Evolutionary conservation across 2,329 filamentous ascomycete species (phyloP).

Genomic region (Gaeumannomyces sp.): DNA sequence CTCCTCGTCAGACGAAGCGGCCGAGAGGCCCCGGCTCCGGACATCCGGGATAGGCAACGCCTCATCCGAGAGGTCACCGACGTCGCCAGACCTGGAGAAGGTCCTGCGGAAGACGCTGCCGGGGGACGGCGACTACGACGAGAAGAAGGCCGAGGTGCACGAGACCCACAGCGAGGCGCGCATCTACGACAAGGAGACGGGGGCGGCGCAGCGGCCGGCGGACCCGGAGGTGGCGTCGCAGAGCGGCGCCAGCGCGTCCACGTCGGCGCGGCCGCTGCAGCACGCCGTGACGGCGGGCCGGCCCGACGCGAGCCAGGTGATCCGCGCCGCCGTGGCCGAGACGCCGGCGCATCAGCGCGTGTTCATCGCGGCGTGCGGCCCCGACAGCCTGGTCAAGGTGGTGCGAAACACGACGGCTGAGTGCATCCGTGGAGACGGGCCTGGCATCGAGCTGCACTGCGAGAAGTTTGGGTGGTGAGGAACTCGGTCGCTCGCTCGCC

Average conservation of each 20-base stretch:
- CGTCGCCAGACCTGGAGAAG: constrained; percentile 18
- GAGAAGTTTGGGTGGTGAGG: constrained; percentile 42
- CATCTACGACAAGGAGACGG: constrained; percentile 13
- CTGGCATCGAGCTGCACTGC: constrained; percentile 44
- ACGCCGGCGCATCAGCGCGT: constrained; percentile 30
- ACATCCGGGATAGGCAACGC: background rate
- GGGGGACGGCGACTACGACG: constrained; percentile 4
- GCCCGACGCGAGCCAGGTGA: constrained; percentile 33
- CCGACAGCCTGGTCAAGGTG: constrained; percentile 34
- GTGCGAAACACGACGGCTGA: constrained; percentile 39
- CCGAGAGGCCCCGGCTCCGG: constrained; percentile 12
- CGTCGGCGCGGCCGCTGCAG: constrained; percentile 12
- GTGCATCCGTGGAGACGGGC: constrained; percentile 36
- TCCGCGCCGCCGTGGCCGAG: constrained; percentile 30
- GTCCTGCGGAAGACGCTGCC: constrained; percentile 11
- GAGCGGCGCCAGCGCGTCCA: constrained; percentile 8
- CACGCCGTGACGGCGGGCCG: constrained; percentile 31
- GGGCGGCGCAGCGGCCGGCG: background rate
- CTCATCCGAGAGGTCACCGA: constrained; percentile 1
- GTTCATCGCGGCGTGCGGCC: constrained; percentile 43
- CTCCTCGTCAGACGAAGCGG: constrained; percentile 10
- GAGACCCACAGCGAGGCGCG: constrained; percentile 14
- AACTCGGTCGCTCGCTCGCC: too few species aligned
- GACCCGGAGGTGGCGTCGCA: constrained; percentile 4
- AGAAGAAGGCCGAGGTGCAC: constrained; percentile 2